Base-by-base conservation (phyloP, 768 basidiomycete species). In the Sarcomyxa edulis region DNA sequence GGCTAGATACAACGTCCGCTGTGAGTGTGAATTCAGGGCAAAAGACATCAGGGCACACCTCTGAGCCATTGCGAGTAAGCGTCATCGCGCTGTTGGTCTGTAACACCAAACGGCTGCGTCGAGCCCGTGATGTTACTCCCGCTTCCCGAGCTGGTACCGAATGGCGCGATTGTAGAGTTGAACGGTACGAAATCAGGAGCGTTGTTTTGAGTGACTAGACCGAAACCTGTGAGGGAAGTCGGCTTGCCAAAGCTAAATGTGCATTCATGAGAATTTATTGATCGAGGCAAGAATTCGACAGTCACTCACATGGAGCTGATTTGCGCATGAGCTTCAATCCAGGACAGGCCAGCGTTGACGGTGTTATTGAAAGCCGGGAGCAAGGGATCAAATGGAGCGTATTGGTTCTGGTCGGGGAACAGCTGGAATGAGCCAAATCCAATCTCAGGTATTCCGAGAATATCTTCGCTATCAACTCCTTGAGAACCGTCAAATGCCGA, bases 391-490 rank as follows among this genome's bases (percentile, higher is more conserved):
- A 55, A 48, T 16, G 65, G 41, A 21, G 60, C 71, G 47, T 81
- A 83, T 25, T 56, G 52, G 43, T 74, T 68, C 53, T 84, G 83
- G 49, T 85, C 80, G 14, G 83, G 81, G 69, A 84, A 83, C 18
- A 82, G 46, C 41, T 74, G 78, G 66, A 81, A 81, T 12, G 75
- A 65, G 22, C 67, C 60, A 47, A 80, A 81, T 5, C 68, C 72
- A 43, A 84, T 74, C 8, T 70, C 27, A 0, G 75, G 74, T 40
- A 78, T 77, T 44, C 58, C 73, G 39, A 68, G 44, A 35, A 84
- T 78, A 44, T 84, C 82, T 47, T 79, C 73, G 39, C 71, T 75
- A 52, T 85, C 82, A 14, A 84, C 77, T 23, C 81, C 81, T 23
- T 63, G 61, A n/a, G 76, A 66, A 1, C 83, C 82, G 50, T 84